phyloP scores from a whole-genome alignment of 768 basidiomycete genomes.

The Rhodosporidiobolus odoratus region DNA sequence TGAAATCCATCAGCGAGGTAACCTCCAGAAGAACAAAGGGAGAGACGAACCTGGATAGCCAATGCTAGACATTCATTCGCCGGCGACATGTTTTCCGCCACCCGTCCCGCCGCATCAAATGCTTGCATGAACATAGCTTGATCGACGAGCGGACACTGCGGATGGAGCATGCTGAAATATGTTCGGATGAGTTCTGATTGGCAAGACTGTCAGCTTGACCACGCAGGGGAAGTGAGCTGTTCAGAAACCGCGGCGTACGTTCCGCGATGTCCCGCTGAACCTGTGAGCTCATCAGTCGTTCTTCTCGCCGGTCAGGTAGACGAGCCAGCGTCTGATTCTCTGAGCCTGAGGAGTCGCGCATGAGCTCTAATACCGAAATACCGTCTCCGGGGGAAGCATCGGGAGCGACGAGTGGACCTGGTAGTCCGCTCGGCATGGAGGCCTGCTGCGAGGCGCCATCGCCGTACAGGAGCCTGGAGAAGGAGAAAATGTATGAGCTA shows the following conservation, averaged over 20 bases:
- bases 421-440: no score
- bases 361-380: no score
- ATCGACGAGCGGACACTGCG: constrained; percentile 30
- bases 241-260: not conserved
- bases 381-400: no score
- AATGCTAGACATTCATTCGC: constrained; percentile 26
- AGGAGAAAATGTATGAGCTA: not conserved
- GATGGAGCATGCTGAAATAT: constrained; percentile 22
- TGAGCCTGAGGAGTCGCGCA: no score
- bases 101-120: constrained; percentile 19
- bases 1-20: not conserved
- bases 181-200: constrained; percentile 15
- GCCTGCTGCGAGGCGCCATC: not conserved
- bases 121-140: not conserved
- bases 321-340: not conserved
- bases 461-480: constrained; percentile 2
- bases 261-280: not conserved
- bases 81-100: not conserved
- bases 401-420: no score
- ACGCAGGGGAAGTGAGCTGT: not conserved
- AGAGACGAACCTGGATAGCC: not conserved
- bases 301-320: not conserved
- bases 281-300: not conserved
- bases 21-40: not conserved
- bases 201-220: not conserved